Evolutionary conservation across 768 basidiomycete species (phyloP), one percentile per base, ranked within the genome.

Genomic region (Amylocystis lapponica): DNA sequence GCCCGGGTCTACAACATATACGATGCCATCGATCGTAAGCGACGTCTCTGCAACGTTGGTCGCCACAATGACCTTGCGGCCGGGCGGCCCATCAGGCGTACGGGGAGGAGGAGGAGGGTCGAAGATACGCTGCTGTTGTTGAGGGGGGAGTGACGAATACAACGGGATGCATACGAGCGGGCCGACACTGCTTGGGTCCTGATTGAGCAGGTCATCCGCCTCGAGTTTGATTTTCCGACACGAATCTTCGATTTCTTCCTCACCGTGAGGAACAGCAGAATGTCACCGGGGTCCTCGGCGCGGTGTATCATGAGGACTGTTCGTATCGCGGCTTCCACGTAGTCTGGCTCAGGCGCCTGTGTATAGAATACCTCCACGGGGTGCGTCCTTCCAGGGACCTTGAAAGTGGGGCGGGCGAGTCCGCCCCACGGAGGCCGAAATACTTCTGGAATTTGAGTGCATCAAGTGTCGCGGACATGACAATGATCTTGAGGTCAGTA

Each of bases 21-120:
- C 94, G 55, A 99, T 97, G 17, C 95, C 95, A 53, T 99, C 95
- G 45, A 99, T 98, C 3, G 95, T 99, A 32, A 98, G 67, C 2
- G 92, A 95, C 2, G 95, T 98, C 65, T 99, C 95, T 3, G 96
- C 96, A 45, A 98, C 92, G 60, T 98, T 99, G 22, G 95, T 99
- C 8, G 93, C 90, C 1, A 99, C 72, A 25, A 99, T 87, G 33
- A 98, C 78, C 62, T 99, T 99, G 46, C 95, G 79, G 0, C 95
- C 95, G 0, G 86, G 83, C 0, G 91, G 84, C 1, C 91, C 85
- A 38, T 70, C 80, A 0, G 76, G 61, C 0, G 64, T 69, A 3
- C 73, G 68, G 0, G 91, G 61, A 4, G 70, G 52, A 7, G 95
- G 95, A 1, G 94, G 70, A 0, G 89, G 73, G 53, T 98, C 95